A percentile compares a stretch with the other conserved stretches of the same genome.
These are phyloP conservation scores for Phaseolus lunatus DNA, from an alignment of 306 rosid genomes.

Conservation along the genomic window DNA sequence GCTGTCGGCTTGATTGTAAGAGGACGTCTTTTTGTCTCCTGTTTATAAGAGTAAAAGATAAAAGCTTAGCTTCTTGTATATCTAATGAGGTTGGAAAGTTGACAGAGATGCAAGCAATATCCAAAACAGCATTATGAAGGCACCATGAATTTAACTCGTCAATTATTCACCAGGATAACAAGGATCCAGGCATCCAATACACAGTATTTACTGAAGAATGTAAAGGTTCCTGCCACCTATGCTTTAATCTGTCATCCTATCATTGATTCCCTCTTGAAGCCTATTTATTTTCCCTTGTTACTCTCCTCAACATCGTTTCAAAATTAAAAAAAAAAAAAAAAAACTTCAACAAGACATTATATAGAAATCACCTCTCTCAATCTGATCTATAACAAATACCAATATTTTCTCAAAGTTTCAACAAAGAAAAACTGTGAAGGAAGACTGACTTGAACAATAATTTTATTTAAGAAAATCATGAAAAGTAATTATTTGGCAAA, in stretches of 20 bases:
- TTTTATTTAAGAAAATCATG: background rate
- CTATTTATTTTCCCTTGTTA: background rate
- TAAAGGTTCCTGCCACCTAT: background rate
- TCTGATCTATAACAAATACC: background rate
- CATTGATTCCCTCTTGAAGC: background rate
- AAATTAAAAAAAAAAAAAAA: background rate
- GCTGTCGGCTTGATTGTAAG: constrained; percentile 70
- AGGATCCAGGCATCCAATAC: constrained; percentile 19
- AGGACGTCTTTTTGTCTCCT: constrained; percentile 91
- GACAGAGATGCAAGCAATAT: constrained; percentile 11
- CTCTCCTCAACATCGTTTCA: background rate
- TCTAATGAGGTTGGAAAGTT: constrained; percentile 26
- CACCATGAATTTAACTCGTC: background rate
- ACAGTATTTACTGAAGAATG: background rate
- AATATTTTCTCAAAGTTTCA: background rate
- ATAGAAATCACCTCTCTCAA: background rate
- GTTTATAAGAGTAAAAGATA: constrained; percentile 41
- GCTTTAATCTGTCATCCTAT: background rate
- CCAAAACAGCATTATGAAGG: constrained; percentile 32
- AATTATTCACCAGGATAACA: background rate
- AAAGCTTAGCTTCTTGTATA: constrained; percentile 33
- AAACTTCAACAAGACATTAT: background rate
- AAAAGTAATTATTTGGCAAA: constrained; percentile 14
- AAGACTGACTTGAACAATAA: constrained; percentile 5
- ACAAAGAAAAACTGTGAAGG: background rate